Base-by-base conservation (phyloP, 2,329 filamentous ascomycete species). In the Ilyonectria sp. region DNA sequence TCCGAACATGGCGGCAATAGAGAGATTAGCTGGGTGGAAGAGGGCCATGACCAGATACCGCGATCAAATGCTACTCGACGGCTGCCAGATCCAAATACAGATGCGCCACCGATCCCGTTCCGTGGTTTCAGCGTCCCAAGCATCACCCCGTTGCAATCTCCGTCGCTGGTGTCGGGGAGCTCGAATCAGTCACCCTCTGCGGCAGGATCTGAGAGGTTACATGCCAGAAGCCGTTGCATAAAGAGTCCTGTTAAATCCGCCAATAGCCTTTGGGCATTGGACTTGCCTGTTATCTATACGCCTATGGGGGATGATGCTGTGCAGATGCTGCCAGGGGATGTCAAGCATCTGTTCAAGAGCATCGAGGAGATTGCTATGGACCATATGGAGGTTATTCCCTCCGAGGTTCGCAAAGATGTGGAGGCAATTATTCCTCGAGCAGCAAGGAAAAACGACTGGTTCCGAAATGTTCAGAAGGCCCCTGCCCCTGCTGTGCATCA, bases 231-330 rank as follows among this genome's bases (percentile, higher is more conserved):
- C 17, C 40, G 55, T 15, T 40, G 55, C 23, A 58, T 40, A 21
- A 58, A 23, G 29, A 58, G 55, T 11, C 55, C 55, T 35, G 23
- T 58, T 26, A 58, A 58, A 23, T 58, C 55, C 8, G 43, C 55
- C 9, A 58, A 58, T 35, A 29, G 55, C 19, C 55, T 58, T 13
- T 58, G 55, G 55, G 55, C 29, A 31, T 35, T 58, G 17, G 55
- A 58, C 29, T 23, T 58, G 40, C 55, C 55, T n/a, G 55, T 58
- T 6, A 21, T 58, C 13, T 29, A 58, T 19, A 47, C n/a, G 10
- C 40, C 21, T 26, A 29, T 58, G 55, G 55, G 55, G 13, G 40
- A 58, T 15, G 55, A 58, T 23, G 21, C 55, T 13, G 15, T 21
- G 4, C 15, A 47, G 55, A 11, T 58, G 6, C 40, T 58, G 5